Evolutionary conservation across 345 rosid species (phyloP), one percentile per base, ranked within the genome.

Genomic region (Aegle marmelos): DNA sequence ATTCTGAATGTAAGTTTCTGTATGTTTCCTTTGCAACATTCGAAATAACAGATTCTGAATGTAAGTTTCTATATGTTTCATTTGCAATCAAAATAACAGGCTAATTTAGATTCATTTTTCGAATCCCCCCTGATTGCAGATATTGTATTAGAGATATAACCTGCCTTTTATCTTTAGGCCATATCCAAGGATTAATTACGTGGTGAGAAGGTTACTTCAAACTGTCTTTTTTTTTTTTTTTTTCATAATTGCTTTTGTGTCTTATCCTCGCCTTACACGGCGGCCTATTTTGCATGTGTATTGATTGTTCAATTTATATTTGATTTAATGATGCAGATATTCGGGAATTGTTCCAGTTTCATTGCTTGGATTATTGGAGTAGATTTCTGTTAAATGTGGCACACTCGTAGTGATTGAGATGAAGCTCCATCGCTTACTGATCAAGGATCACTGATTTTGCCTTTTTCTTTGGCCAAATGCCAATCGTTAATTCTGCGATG

Each of bases 71-170:
- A 16, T 16, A 50, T 50, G 56, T 13, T 50, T 41, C 10, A 41
- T 41, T 10, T 41, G 48, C 48, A 50, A 16, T 5, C 56, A 16
- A 50, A 53, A 53, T 53, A 5, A 90, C 94, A 17, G 95, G 92
- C 85, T 94, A 0, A 17, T 16, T 16, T 16, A 50, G 56, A 50
- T 50, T 21, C 56, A 1, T 17, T n/a, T n/a, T n/a, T n/a, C n/a
- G n/a, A n/a, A n/a, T n/a, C n/a, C n/a, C n/a, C n/a, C n/a, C n/a
- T n/a, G 70, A 34, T 80, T 89, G 83, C 93, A 93, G 95, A 90
- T 88, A 93, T 91, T 84, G 97, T 93, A 65, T 78, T 93, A 79
- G 94, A 93, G 90, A 90, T 93, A 87, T 91, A 57, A 81, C 34
- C 54, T 59, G 27, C 36, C 67, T 73, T 73, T 21, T 14, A 25